Conservation (phyloP, 495 filamentous ascomycete species). For the Trichoderma gamsii region DNA sequence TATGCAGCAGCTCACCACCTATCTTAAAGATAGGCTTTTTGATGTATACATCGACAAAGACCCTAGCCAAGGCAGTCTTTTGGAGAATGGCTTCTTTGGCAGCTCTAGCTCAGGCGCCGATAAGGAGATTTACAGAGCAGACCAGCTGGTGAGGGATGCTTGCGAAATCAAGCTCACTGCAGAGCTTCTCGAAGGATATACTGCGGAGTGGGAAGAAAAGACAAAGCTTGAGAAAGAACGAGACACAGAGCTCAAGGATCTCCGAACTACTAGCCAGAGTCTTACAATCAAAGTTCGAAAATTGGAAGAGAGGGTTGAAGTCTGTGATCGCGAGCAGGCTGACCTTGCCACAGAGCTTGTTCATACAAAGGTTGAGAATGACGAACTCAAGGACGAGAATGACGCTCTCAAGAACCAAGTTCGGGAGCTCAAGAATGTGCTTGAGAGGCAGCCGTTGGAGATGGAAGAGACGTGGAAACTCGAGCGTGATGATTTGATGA, state of each 20-base stretch:
- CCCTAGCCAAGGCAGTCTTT: conserved; percentile 76
- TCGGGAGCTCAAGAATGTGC: conserved; percentile 70
- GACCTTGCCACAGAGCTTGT: conserved; percentile 86
- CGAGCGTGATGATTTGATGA: conserved; percentile 90
- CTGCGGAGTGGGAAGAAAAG: conserved; percentile 87
- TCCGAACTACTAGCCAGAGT: conserved; percentile 57
- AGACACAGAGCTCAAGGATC: conserved; percentile 71
- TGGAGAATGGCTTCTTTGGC: conserved; percentile 97
- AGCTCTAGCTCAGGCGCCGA: conserved; percentile 75
- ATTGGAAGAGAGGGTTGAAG: conserved; percentile 82
- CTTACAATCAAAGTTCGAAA: conserved; percentile 67
- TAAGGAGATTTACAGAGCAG: conserved; percentile 92
- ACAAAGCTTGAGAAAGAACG: conserved; percentile 68
- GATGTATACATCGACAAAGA: conserved; percentile 94
- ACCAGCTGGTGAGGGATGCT: conserved; percentile 87
- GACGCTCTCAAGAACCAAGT: conserved; percentile 80
- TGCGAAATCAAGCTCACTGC: conserved; percentile 81
- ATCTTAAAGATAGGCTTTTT: conserved; percentile 88
- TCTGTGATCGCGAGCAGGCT: conserved; percentile 89
- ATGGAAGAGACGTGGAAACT: conserved; percentile 74
- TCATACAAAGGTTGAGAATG: conserved; percentile 85
- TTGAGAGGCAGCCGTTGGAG: conserved; percentile 83
- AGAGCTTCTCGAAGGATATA: conserved; percentile 72
- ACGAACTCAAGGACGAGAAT: conserved; percentile 78
- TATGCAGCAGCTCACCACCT: conserved; percentile 78